These are phyloP conservation scores for Coemansia sp. DNA, from an alignment of 192 early-diverging fungal genomes.

Conservation along the genomic window DNA sequence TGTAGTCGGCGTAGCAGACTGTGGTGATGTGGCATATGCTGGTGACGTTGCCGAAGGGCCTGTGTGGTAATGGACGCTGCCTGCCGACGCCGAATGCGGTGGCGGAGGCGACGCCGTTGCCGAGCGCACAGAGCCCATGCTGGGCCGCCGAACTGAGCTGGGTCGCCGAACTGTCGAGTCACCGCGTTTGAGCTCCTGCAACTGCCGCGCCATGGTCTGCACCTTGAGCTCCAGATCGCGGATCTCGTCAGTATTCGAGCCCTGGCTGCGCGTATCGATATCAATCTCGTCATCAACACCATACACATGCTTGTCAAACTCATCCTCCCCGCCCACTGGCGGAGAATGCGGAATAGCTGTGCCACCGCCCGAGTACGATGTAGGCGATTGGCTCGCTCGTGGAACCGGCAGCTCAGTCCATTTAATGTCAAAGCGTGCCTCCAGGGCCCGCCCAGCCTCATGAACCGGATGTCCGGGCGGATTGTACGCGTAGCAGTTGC, in stretches of 20 bases:
- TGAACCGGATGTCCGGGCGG: conserved; percentile 66
- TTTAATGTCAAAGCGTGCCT: conserved; percentile 76
- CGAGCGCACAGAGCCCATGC: conserved; percentile 48
- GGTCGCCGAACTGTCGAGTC: conserved; percentile 27
- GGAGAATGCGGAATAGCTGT: conserved; percentile 41
- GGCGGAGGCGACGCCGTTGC: conserved; percentile 45
- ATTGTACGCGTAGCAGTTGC: conserved; percentile 86
- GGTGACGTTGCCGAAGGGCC: conserved; percentile 27
- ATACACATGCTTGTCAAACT: conserved; percentile 53
- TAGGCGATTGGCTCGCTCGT: conserved; percentile 33
- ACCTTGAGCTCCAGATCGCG: conserved; percentile 52
- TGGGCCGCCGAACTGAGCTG: conserved; percentile 48
- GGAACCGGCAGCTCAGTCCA: conserved; percentile 60
- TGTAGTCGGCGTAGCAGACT: conserved; percentile 10
- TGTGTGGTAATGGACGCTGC: conserved; percentile 18
- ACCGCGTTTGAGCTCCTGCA: conserved; percentile 48
- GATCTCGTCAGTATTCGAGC: conserved; percentile 41
- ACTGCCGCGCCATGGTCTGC: conserved; percentile 50
- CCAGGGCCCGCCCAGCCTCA: conserved; percentile 67
- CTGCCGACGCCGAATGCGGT: conserved; percentile 31
- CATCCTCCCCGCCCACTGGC: conserved; percentile 47
- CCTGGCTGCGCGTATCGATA: conserved; percentile 38
- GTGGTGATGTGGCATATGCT: conserved; percentile 30
- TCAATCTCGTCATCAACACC: conserved; percentile 47
- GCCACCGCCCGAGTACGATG: conserved; percentile 28